Base-by-base conservation (phyloP, 2,329 filamentous ascomycete genomes). In the Neurospora sp. region DNA sequence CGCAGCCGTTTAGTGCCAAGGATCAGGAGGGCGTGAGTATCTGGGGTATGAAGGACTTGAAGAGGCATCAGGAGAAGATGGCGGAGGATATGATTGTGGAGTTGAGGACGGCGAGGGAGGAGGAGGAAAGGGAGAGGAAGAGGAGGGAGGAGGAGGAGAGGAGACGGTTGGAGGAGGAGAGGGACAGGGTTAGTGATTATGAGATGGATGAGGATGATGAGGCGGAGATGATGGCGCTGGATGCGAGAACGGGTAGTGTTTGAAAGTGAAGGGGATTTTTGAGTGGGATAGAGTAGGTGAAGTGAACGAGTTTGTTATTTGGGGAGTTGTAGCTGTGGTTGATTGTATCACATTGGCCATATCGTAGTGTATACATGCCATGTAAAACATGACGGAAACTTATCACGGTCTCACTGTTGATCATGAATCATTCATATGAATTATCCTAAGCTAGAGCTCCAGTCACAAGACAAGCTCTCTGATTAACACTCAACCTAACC, bases 11-110 rank as follows among this genome's bases (percentile, higher is more conserved):
- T 81, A 88, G 88, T 66, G 83, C 89, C 0, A 90, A 87, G 74
- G 90, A 97, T 78, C 93, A 97, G 77, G 94, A 97, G 74, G 96
- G 95, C 0, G 92, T 97, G 76, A 96, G 92, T 76, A 96, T 92
- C 10, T 99, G 96, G 96, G 93, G 90, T 71, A 82, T 92, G 52
- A 86, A 88, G 71, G 93, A 98, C 77, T 81, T 98, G 68, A 87
- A 90, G 80, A 85, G 83, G 67, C 91, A 97, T 80, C 91, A 96
- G 82, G 87, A 89, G 78, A 93, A 92, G 80, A 82, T 88, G 75
- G 90, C 92, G 71, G 83, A 89, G 73, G 90, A 92, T 74, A 86
- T 83, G 73, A 91, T 92, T 74, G 83, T 84, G 71, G 87, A 90
- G 75, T 81, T 91, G 46, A 84, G 87, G 77, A 84, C 85, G 68